phyloP scores from a whole-genome alignment of 495 filamentous ascomycete genomes.

The Lasiosphaeriaceae sp. region DNA sequence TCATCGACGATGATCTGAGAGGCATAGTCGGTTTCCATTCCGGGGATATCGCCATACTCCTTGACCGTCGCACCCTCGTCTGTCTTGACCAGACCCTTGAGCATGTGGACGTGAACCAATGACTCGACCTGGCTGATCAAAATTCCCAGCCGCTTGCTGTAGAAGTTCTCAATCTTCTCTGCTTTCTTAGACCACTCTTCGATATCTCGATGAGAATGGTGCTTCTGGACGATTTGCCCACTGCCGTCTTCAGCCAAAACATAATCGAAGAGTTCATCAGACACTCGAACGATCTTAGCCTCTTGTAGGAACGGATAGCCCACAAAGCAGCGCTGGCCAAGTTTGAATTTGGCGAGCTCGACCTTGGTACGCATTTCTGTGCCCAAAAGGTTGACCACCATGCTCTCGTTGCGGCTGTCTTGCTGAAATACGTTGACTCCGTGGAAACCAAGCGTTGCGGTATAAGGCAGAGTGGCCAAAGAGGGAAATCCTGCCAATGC shows the following conservation, averaged over 20 bases:
- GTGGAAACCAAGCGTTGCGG: conserved; percentile 78
- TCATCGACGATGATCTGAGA: conserved; percentile 86
- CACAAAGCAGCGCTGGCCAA: conserved; percentile 83
- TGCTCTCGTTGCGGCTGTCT: conserved; percentile 93
- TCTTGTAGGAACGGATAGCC: conserved; percentile 96
- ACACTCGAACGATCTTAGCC: conserved; percentile 81
- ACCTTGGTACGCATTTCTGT: conserved; percentile 66
- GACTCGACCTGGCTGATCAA: conserved; percentile 84
- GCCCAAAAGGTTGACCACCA: conserved; percentile 80
- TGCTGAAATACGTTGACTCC: conserved; percentile 96
- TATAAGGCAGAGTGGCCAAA: conserved; percentile 76
- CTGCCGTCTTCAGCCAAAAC: conserved; percentile 53
- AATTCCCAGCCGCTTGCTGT: conserved; percentile 87
- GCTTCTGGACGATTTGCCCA: conserved; percentile 58
- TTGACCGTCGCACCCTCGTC: conserved; percentile 90
- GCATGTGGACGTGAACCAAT: conserved; percentile 83
- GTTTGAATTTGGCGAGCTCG: conserved; percentile 67
- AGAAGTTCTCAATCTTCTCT: conserved; percentile 72
- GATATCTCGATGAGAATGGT: conserved; percentile 76
- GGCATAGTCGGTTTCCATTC: conserved; percentile 88
- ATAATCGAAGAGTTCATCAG: conserved; percentile 93
- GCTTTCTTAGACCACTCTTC: conserved; percentile 81
- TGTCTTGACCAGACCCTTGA: conserved; percentile 86
- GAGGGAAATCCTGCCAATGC: conserved; percentile 92
- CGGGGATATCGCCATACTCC: conserved; percentile 85